Evolutionary conservation across 2,329 filamentous ascomycete genomes (phyloP), one percentile per base, ranked within the genome.

Genomic region (Hawksworthiomyces lignivorus): DNA sequence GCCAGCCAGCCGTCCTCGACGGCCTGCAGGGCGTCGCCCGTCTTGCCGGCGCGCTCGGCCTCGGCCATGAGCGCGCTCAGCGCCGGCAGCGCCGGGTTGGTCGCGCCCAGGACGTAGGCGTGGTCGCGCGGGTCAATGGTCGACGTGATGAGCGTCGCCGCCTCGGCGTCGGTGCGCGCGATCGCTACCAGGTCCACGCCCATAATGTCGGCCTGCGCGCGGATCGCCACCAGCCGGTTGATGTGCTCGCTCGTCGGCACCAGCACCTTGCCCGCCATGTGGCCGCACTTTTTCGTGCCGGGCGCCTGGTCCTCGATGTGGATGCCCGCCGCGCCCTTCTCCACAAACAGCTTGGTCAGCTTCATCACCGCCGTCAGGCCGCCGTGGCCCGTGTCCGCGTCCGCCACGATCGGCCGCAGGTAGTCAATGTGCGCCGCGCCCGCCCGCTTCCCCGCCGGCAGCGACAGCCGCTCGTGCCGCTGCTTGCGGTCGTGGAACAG

Each of bases 401-500:
- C 92, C 45, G 92, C 92, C 54, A 98, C 80, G 63, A 98, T 95
- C 48, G 92, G 92, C 17, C 92, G 84, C 36, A 98, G 80, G 68
- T 92, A 98, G 69, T 98, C 92, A 56, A 88, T 72, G 62, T 94
- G 92, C 48, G 80, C 82, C 52, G 69, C 65, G 45, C 19, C 11
- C 22, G 11, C 20, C 43, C 92, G 86, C 58, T 88, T 73, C 19
- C 74, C 69, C 60, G 84, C 84, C 21, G 88, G 78, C 7, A 75
- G 81, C 50, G 78, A 84, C 39, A 97, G 69, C 46, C 92, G 87
- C 65, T 97, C 92, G 64, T 97, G 88, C 51, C 92, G 84, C 69
- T 98, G 92, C 70, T 98, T 98, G 59, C 92, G 86, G 75, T 98
- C 92, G 69, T 98, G 92, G 83, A 98, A 98, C 44, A 97, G 81